Evolutionary conservation across 257 asterid species (phyloP), one percentile per base, ranked within the genome.

Genomic region (Nicotiana obtusifolia): DNA sequence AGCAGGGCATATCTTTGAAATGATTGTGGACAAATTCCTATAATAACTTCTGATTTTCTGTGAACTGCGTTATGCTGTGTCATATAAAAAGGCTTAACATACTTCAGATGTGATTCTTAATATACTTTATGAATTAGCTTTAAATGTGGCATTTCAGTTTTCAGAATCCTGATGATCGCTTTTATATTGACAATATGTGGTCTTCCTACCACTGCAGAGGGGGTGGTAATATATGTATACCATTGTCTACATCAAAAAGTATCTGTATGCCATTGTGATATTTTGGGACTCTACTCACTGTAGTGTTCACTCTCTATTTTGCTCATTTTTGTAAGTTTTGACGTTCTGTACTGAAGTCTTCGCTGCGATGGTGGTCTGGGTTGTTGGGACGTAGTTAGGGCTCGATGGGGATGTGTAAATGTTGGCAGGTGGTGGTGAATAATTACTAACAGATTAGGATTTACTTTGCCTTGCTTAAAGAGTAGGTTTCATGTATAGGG

Each of bases 331-430:
- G n/a, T n/a, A n/a, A n/a, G n/a, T n/a, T n/a, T n/a, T n/a, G 76
- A n/a, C 4, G 1, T 41, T 62, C 44, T 31, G n/a, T 80, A 64
- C 47, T 80, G 44, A 54, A 33, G 71, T 41, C 28, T 80, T 64
- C 11, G 56, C 31, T 77, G 49, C 53, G 37, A 53, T 77, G 56
- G 69, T 26, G n/a, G 76, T 60, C 19, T 79, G 82, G 56, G 82
- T 64, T 28, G 62, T 54, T 64, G 68, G 68, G 52, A 53, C 35
- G 5, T 61, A 52, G 35, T 56, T 61, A 11, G 81, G 81, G 56
- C 81, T 77, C 35, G 20, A 57, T 13, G n/a, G 81, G 69, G n/a
- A 8, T 80, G 82, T 80, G 82, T 80, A 80, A 80, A 80, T 64
- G 62, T 80, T 80, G 76, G 76, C 76, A 80, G 64, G 76, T n/a